A percentile compares a stretch with the other conserved stretches of the same genome.
These are phyloP conservation scores for Colletotrichum melonis DNA, from an alignment of 2,329 filamentous ascomycete species.

Conservation along the genomic window DNA sequence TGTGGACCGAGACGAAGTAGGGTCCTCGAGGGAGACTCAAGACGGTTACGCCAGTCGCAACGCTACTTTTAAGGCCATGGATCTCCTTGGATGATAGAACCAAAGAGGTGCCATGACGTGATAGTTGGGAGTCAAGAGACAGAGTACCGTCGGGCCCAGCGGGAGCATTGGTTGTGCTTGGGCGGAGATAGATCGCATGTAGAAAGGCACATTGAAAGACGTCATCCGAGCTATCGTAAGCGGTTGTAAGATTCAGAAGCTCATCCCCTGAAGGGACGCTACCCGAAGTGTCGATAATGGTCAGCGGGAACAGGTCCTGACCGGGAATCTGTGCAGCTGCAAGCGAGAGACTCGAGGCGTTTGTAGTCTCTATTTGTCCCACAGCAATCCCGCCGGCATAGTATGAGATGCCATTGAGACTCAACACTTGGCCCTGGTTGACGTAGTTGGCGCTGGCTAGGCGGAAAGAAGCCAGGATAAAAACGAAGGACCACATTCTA, in stretches of 20 bases:
- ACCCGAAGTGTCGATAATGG: slow-evolving; percentile 6
- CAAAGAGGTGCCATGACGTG: neutral
- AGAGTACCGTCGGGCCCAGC: neutral
- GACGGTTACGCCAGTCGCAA: neutral
- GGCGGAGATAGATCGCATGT: slow-evolving; percentile 38
- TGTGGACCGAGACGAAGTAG: slow-evolving; percentile 25
- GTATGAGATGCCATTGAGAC: slow-evolving; percentile 13
- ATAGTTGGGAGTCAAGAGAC: neutral
- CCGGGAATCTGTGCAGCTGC: neutral
- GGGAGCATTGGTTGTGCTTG: neutral
- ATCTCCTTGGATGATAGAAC: neutral
- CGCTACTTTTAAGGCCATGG: neutral
- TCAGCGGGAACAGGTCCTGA: slow-evolving; percentile 21
- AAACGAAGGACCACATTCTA: neutral
- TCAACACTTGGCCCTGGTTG: neutral
- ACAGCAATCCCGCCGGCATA: slow-evolving; percentile 19
- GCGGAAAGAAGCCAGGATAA: neutral
- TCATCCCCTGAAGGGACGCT: neutral
- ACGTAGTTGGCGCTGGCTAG: neutral
- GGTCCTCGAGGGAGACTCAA: slow-evolving; percentile 28
- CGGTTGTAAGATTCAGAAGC: neutral
- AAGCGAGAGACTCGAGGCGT: neutral
- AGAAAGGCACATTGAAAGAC: slow-evolving; percentile 43
- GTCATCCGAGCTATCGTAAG: slow-evolving; percentile 38
- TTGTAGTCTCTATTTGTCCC: slow-evolving; percentile 2